Percentiles rank a stretch among this genome's conserved stretches.
These are phyloP conservation scores for Ogataea degrootiae DNA, from an alignment of 805 yeast species.

Conservation along the genomic window DNA sequence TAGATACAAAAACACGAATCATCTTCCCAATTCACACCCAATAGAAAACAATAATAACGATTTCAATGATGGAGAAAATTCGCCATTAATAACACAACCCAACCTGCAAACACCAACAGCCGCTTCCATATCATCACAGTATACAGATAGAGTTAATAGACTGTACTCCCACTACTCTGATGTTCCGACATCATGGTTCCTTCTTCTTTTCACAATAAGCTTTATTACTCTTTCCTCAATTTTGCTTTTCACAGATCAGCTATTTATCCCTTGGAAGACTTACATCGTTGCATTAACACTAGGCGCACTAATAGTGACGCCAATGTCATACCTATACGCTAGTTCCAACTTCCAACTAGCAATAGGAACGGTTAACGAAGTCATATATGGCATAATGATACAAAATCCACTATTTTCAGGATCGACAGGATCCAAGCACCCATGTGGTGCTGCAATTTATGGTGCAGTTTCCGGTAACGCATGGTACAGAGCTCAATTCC, in stretches of 20 bases:
- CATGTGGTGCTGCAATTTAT: constrained; percentile 45
- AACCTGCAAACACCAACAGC: background rate
- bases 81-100: background rate
- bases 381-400: constrained; percentile 42
- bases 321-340: constrained; percentile 47
- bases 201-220: constrained; percentile 31
- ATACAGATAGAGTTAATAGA: constrained; percentile 41
- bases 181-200: constrained; percentile 43
- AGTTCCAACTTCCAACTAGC: constrained; percentile 48
- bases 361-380: constrained; percentile 47
- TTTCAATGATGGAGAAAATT: background rate
- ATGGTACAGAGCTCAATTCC: constrained; percentile 46
- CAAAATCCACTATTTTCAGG: constrained; percentile 26
- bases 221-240: constrained; percentile 32
- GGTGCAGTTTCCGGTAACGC: constrained; percentile 52
- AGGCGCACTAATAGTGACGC: constrained; percentile 43
- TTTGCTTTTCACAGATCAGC: constrained; percentile 26
- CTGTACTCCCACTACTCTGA: constrained; percentile 35
- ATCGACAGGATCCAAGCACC: constrained; percentile 29
- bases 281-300: constrained; percentile 38
- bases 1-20: background rate
- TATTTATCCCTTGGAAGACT: constrained; percentile 35
- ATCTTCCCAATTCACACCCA: background rate
- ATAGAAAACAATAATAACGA: background rate
- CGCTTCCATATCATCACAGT: constrained; percentile 12